Conservation (phyloP, 1,139 yeast species). For the Yamadazyma atmosphaerica region DNA sequence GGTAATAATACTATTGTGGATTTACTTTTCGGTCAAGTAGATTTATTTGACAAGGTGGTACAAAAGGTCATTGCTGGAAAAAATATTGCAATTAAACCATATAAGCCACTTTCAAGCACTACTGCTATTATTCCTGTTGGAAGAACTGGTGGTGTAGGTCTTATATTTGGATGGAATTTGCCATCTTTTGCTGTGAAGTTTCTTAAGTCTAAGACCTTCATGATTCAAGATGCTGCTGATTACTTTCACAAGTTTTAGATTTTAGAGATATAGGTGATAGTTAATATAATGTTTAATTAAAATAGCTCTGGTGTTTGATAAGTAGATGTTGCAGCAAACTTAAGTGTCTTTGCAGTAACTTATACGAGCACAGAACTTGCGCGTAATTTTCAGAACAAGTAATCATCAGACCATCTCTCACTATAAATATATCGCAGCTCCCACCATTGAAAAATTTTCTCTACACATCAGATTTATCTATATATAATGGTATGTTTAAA, state of each 20-base stretch:
- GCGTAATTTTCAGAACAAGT: conserved; percentile 1
- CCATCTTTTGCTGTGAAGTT: conserved; percentile 32
- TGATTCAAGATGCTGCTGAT: conserved; percentile 16
- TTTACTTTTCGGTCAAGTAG: conserved; percentile 16
- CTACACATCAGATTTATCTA: neutral
- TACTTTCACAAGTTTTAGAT: conserved; percentile 4
- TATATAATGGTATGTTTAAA: conserved; percentile 15
- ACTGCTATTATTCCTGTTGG: conserved; percentile 33
- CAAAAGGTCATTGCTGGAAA: conserved; percentile 17
- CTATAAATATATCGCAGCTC: neutral
- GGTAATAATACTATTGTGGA: conserved; percentile 20
- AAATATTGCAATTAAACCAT: conserved; percentile 14
- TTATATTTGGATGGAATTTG: conserved; percentile 24
- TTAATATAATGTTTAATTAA: no score
- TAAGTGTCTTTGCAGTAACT: no score
- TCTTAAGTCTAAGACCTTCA: conserved; percentile 25
- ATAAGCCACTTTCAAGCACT: conserved; percentile 9
- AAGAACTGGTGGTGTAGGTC: conserved; percentile 37
- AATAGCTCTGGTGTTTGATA: neutral
- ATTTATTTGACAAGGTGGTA: conserved; percentile 12
- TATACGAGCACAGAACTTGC: no score
- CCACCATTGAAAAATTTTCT: conserved; percentile 6
- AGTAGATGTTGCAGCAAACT: neutral
- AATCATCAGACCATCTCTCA: conserved; percentile 1
- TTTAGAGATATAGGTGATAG: neutral